These are phyloP conservation scores for Kwoniella sp. DNA, from an alignment of 768 basidiomycete species.

Conservation along the genomic window DNA sequence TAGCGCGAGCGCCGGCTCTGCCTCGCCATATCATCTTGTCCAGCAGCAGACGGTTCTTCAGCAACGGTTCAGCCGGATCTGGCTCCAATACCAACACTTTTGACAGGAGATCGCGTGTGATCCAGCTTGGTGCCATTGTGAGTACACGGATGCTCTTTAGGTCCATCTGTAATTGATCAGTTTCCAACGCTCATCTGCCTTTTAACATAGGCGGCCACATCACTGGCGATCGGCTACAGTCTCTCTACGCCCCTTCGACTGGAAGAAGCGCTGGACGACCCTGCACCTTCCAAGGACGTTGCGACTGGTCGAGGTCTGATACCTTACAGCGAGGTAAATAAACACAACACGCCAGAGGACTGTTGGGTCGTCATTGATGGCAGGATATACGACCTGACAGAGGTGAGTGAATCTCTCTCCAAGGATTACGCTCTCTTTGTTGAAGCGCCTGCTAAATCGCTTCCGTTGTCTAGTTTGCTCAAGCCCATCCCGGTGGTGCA, in stretches of 20 bases:
- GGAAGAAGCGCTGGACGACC: conserved; percentile 38
- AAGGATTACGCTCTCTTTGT: no score
- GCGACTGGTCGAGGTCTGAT: conserved; percentile 43
- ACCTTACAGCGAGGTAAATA: conserved; percentile 51
- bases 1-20: not conserved
- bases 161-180: not conserved
- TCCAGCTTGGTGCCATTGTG: conserved; percentile 13
- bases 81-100: not conserved
- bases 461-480: conserved; percentile 52
- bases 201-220: conserved; percentile 12
- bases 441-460: no score
- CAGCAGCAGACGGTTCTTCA: conserved; percentile 1
- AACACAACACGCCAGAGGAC: conserved; percentile 48
- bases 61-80: not conserved
- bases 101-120: not conserved
- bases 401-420: conserved; percentile 42
- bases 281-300: conserved; percentile 29
- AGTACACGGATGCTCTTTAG: not conserved
- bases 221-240: conserved; percentile 20
- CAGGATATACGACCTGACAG: conserved; percentile 53
- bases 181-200: not conserved
- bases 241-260: conserved; percentile 12
- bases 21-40: not conserved
- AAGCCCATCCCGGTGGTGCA: conserved; percentile 53
- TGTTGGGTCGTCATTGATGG: conserved; percentile 55